Conservation (phyloP, 2,329 filamentous ascomycete species). For the Apiospora sp. region DNA sequence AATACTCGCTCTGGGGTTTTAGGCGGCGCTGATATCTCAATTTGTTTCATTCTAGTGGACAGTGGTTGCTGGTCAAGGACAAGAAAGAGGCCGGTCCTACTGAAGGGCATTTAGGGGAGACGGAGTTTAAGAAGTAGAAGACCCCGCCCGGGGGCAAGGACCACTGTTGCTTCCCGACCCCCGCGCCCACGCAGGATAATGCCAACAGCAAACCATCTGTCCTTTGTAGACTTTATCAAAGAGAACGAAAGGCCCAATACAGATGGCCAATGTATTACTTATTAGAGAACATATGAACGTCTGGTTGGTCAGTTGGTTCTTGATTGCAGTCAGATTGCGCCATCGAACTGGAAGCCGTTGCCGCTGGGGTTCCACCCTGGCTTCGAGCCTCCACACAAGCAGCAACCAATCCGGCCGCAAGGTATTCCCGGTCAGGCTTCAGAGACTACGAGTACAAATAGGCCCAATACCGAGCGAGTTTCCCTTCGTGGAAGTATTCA, state of each 20-base stretch:
- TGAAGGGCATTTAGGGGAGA: background rate
- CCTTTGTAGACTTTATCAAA: background rate
- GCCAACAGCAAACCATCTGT: background rate
- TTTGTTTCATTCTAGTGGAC: too few relatives aligned
- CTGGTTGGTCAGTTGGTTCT: background rate
- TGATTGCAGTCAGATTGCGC: background rate
- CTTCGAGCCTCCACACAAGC: background rate
- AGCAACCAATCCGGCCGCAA: too few relatives aligned
- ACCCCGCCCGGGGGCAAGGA: background rate
- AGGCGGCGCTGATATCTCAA: too few relatives aligned
- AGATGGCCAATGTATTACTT: background rate
- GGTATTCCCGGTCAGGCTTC: too few relatives aligned
- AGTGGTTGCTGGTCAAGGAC: too few relatives aligned
- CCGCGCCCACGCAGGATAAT: background rate
- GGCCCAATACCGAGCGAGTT: too few relatives aligned
- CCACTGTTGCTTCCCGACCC: background rate
- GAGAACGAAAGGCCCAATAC: background rate
- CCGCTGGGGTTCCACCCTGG: too few relatives aligned
- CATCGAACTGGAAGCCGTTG: background rate
- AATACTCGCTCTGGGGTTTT: too few relatives aligned
- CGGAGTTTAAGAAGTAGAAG: background rate
- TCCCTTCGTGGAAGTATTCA: too few relatives aligned
- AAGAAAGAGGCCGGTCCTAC: background rate
- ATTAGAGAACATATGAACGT: too few relatives aligned
- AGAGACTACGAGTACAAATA: too few relatives aligned